Base-by-base conservation (phyloP, 1,284 basidiomycete species). In the Gomphus sp. region DNA sequence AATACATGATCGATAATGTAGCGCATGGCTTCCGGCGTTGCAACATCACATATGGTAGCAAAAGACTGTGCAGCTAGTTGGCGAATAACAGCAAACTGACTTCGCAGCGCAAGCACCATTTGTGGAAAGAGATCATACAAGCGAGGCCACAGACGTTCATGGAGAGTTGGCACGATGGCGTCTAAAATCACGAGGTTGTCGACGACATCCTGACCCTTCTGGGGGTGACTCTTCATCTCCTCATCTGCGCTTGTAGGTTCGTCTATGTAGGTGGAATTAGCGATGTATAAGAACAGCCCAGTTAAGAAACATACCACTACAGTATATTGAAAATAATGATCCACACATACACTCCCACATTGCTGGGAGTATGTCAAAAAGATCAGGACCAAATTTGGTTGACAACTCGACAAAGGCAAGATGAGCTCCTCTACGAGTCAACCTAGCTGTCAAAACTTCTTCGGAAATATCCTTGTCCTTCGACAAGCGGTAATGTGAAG, bases 261-360 rank as follows among this genome's bases (percentile, higher is more conserved):
- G 31, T 58, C 58, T 57, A 37, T 22, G 25, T 11, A 49, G 43
- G 16, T 56, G 28, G 7, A 37, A 33, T 55, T 50, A 61, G 58
- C 48, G 4, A 57, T 43, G 47, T 45, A 53, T 61, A 60, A 33
- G 31, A 34, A 25, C 37, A 58, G 60, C 33, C 16, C 36, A 39
- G 6, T 22, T 16, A 31, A 53, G n/a, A 48, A 41, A 66, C 80
- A 59, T 68, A 87, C 90, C 83, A 57, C 77, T 71, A 54, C 78
- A 73, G 60, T 88, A 93, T n/a, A 84, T 80, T 59, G 80, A 80
- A 43, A 89, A 66, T 37, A 97, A 70, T 22, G 91, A 85, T 36
- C 86, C 85, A 18, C 86, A 86, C 84, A 97, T 92, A 16, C 91
- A 93, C 52, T 89, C 85, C 95, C 96, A 99, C 78, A 98, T 89